These are phyloP conservation scores for Ogataea sp. DNA, from an alignment of 805 yeast genomes.

Conservation along the genomic window DNA sequence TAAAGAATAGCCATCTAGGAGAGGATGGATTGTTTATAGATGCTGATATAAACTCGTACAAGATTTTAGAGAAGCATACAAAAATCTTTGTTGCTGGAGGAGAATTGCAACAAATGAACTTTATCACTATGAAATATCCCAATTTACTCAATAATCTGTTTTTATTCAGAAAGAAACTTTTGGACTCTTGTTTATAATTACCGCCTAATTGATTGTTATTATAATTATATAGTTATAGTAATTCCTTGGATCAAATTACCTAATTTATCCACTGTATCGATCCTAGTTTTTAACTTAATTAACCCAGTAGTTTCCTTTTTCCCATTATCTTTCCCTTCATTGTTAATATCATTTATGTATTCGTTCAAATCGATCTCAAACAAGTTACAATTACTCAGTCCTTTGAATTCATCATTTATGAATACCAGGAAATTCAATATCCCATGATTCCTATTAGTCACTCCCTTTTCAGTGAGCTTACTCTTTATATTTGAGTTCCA, in stretches of 20 bases:
- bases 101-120: neutral
- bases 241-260: constrained; percentile 10
- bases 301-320: no score
- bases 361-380: constrained; percentile 5
- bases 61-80: neutral
- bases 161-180: neutral
- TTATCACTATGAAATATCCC: neutral
- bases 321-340: no score
- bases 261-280: constrained; percentile 17
- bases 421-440: constrained; percentile 23
- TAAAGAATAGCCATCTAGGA: neutral
- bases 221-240: neutral
- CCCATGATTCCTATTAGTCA: constrained; percentile 7
- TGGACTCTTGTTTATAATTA: no score
- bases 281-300: constrained; percentile 10
- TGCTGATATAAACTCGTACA: neutral
- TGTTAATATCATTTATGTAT: neutral
- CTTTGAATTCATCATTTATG: constrained; percentile 21
- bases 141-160: neutral
- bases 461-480: no score
- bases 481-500: neutral
- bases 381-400: constrained; percentile 11
- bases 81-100: neutral
- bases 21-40: neutral
- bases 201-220: no score